Base-by-base conservation (phyloP, 2,329 filamentous ascomycete species). In the Dactylellina drechsleri region DNA sequence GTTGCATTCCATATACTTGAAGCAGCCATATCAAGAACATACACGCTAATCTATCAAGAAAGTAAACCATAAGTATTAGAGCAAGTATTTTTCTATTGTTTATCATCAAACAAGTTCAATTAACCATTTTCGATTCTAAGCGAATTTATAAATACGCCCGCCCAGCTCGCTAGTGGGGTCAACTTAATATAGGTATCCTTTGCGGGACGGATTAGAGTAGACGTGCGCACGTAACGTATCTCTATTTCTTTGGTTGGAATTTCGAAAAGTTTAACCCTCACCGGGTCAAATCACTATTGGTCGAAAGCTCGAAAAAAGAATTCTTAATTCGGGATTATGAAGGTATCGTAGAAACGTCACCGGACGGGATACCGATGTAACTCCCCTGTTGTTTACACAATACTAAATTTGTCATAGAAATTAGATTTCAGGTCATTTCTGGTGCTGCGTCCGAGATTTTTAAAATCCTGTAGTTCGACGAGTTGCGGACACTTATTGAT, bases 341-440 rank as follows among this genome's bases (percentile, higher is more conserved):
- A 40, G 18, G 20, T 36, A 68, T 18, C 60, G 16, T 23, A 23
- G 18, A 65, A 56, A 65, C 50, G 62, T 66, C 62, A 66, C 23
- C 45, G 49, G 47, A 23, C 7, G 20, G 4, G 26, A 43, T 45
- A 18, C 15, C 49, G 65, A 68, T 68, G 65, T 61, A 68, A 68
- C 65, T 60, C 20, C 31, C 41, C 10, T 36, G n/a, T 49, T 31
- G 26, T 31, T n/a, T 36, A 16, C 15, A 52, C 56, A 54, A 47
- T 49, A 61, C 56, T 49, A 68, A 61, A 61, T 68, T 68, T 68
- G 57, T 61, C 57, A 68, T 61, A 41, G 54, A 61, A 60, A 54
- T 61, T 54, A 56, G 45, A 23, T 18, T 41, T 50, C 28, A 43
- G 12, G 31, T 10, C 31, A 23, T 23, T 23, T 23, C 23, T 23